A percentile compares a stretch with the other conserved stretches of the same genome.
phyloP scores from a whole-genome alignment of 495 filamentous ascomycete species.

The Amphirosellinia nigrospora region DNA sequence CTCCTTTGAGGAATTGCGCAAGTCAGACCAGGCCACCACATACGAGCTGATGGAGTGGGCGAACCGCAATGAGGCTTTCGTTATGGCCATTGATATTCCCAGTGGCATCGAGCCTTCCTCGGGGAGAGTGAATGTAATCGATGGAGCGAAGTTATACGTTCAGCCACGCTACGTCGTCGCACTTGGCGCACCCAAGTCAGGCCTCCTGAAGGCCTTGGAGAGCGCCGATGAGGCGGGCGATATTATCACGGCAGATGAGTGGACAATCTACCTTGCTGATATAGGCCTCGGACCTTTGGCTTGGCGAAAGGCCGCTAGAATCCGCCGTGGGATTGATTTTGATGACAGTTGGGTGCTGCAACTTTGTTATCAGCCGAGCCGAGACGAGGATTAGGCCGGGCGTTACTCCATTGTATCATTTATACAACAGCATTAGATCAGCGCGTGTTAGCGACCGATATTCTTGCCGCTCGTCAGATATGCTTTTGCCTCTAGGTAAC shows the following conservation, averaged over 20 bases:
- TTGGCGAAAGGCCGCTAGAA: slow-evolving; percentile 84
- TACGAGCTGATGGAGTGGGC: slow-evolving; percentile 87
- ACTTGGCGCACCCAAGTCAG: slow-evolving; percentile 83
- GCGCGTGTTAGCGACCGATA: neutral
- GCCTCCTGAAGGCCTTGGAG: slow-evolving; percentile 73
- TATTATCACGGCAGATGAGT: slow-evolving; percentile 52
- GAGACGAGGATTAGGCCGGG: slow-evolving; percentile 12
- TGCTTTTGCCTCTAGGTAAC: neutral
- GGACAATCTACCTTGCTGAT: slow-evolving; percentile 83
- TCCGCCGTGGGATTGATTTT: slow-evolving; percentile 83
- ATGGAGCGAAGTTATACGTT: slow-evolving; percentile 75
- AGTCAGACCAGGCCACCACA: slow-evolving; percentile 79
- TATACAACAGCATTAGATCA: neutral
- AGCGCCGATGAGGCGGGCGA: slow-evolving; percentile 61
- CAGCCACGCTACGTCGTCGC: slow-evolving; percentile 78
- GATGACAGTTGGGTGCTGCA: slow-evolving; percentile 81
- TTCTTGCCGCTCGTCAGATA: neutral
- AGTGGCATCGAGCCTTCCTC: slow-evolving; percentile 81
- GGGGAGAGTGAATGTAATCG: slow-evolving; percentile 64
- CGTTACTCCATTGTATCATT: neutral
- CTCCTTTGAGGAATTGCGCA: slow-evolving; percentile 81
- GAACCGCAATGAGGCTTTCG: slow-evolving; percentile 76
- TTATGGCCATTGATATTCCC: slow-evolving; percentile 85
- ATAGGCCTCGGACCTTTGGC: slow-evolving; percentile 80
- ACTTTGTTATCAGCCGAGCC: slow-evolving; percentile 53